Evolutionary conservation across 805 yeast genomes (phyloP), one percentile per base, ranked within the genome.

Genomic region (Wickerhamomyces xylosicus): DNA sequence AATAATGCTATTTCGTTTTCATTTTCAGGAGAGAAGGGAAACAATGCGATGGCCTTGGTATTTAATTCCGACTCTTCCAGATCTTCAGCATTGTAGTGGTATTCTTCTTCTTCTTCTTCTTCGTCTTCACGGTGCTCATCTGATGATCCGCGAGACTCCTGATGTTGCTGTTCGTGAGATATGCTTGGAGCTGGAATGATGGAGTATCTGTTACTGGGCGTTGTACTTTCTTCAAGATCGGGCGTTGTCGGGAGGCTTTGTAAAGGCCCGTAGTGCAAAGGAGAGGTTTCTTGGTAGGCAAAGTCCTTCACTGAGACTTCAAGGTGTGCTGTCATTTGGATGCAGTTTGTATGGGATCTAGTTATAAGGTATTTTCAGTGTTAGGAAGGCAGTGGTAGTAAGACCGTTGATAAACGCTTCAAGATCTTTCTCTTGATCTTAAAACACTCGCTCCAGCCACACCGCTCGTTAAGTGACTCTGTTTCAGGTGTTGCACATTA

Each of bases 1-100:
- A 53, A 61, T 25, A 92, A 63, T 10, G 71, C 74, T 34, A 89
- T 74, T 53, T 92, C 99, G 58, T 92, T 92, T 50, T 86, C 95
- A 58, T 92, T 92, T 56, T 92, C 97, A 0, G 97, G 95, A 33
- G 64, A 71, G 54, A 92, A 92, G 50, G 89, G 90, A 56, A 86
- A 92, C 35, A 92, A 57, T 1, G 97, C 97, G 20, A 87, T 66
- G 0, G 97, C 98, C 41, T 73, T 41, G 43, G 77, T 63, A 52
- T 71, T 66, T n/a, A 69, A 62, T 45, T 68, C 73, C 16, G 22
- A 19, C 14, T 25, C 29, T 11, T 25, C 29, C 13, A 25, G 13
- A 8, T 25, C 29, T 25, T 25, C 29, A 10, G 9, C 29, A 10
- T 25, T n/a, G 13, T 25, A 21, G 6, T 21, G 25, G 10, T 21